Conservation (phyloP, 1,284 basidiomycete genomes). For the Gymnopus androsaceus region DNA sequence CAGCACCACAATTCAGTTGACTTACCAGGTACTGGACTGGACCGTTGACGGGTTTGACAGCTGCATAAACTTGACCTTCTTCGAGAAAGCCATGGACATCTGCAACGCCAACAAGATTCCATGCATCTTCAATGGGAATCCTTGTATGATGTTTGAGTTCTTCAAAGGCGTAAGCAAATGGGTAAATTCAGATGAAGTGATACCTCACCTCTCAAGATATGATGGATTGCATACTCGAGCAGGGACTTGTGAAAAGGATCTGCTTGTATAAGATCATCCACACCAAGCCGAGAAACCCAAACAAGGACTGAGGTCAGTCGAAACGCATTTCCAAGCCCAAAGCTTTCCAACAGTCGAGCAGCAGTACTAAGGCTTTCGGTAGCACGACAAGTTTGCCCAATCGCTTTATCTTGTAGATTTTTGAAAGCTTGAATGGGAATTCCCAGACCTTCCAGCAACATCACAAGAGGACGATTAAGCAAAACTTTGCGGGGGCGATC, state of each 20-base stretch:
- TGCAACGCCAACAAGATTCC: slow-evolving; percentile 70
- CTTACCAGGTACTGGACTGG: slow-evolving; percentile 53
- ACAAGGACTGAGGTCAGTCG: slow-evolving; percentile 41
- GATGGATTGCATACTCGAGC: slow-evolving; percentile 54
- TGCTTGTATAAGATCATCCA: slow-evolving; percentile 27
- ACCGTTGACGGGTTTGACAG: slow-evolving; percentile 44
- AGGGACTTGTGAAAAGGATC: slow-evolving; percentile 55
- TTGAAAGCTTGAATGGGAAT: slow-evolving; percentile 45
- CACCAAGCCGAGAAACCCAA: slow-evolving; percentile 35
- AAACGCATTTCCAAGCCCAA: slow-evolving; percentile 45
- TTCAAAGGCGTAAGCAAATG: slow-evolving; percentile 37
- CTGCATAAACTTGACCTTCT: slow-evolving; percentile 59
- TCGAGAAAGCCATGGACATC: slow-evolving; percentile 55
- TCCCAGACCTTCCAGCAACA: slow-evolving; percentile 44
- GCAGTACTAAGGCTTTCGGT: slow-evolving; percentile 44
- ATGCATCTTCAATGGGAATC: slow-evolving; percentile 62
- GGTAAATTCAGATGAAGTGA: background rate
- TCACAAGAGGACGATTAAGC: slow-evolving; percentile 52
- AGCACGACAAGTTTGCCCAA: slow-evolving; percentile 46
- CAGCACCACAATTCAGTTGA: slow-evolving; percentile 45
- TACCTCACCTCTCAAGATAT: slow-evolving; percentile 35
- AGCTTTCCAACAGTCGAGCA: slow-evolving; percentile 46
- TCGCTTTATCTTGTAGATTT: slow-evolving; percentile 53
- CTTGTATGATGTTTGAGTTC: slow-evolving; percentile 67
- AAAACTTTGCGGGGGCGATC: slow-evolving; percentile 27